A percentile compares a stretch with the other conserved stretches of the same genome.
Evolutionary conservation across 106 monocot genomes (phyloP).

Genomic region (Triglochin maritima): DNA sequence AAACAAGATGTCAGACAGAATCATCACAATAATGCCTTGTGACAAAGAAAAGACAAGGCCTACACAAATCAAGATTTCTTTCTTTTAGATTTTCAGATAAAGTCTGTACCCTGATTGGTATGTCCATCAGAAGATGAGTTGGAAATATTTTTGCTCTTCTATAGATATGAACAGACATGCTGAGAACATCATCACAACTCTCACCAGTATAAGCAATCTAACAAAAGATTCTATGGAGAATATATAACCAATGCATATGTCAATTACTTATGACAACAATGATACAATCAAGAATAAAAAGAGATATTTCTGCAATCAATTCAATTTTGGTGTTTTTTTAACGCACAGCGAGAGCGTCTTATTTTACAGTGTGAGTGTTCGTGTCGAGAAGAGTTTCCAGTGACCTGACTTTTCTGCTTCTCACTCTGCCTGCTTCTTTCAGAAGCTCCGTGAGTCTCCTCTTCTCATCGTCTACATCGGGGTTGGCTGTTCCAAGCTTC

Average conservation of each 20-base stretch:
- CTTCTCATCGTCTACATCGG: slow-evolving; percentile 74
- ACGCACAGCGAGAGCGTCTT: neutral
- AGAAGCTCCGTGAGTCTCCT: slow-evolving; percentile 46
- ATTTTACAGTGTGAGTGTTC: slow-evolving; percentile 24
- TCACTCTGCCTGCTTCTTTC: slow-evolving; percentile 49
- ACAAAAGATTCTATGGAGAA: neutral
- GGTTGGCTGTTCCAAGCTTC: slow-evolving; percentile 69
- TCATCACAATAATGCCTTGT: too few relatives aligned
- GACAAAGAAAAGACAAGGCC: too few relatives aligned
- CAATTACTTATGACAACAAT: neutral
- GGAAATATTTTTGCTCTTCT: too few relatives aligned
- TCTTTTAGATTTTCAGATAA: too few relatives aligned
- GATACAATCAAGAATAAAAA: slow-evolving; percentile 1
- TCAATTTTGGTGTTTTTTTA: neutral
- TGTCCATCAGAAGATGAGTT: too few relatives aligned
- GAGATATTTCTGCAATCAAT: neutral
- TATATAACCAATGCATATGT: neutral
- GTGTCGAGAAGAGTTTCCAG: slow-evolving; percentile 43
- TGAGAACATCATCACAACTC: too few relatives aligned
- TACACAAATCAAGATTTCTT: too few relatives aligned
- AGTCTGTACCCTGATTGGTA: too few relatives aligned
- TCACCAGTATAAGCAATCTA: neutral
- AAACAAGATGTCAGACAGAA: too few relatives aligned
- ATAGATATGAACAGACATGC: too few relatives aligned
- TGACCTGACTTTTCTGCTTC: slow-evolving; percentile 44